Conservation (phyloP, 1,284 basidiomycete species). For the Cryptococcus sp. region DNA sequence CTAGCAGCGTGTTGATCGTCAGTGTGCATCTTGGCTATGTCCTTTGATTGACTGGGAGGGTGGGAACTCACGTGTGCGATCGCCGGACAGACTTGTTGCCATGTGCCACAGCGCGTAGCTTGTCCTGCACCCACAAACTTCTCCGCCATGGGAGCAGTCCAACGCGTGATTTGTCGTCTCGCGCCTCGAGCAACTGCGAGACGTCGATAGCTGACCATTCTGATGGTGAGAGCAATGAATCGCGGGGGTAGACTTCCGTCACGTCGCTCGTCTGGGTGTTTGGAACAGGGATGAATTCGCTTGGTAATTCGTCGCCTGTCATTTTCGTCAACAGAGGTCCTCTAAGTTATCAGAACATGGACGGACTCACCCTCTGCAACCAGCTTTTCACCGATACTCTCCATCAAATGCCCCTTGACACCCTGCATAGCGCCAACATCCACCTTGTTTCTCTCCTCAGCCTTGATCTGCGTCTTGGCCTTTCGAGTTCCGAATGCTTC, state of each 20-base stretch:
- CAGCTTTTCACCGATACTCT: conserved; percentile 69
- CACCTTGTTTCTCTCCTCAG: conserved; percentile 81
- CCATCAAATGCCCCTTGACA: conserved; percentile 74
- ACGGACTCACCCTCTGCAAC: conserved; percentile 50
- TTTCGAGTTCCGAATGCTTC: conserved; percentile 92
- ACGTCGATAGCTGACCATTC: conserved; percentile 58
- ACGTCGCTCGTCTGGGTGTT: conserved; percentile 66
- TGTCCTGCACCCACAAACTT: conserved; percentile 64
- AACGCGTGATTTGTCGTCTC: conserved; percentile 59
- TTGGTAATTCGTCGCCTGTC: conserved; percentile 21
- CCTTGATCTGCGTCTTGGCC: conserved; percentile 78
- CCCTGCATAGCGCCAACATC: conserved; percentile 81
- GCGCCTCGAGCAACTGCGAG: conserved; percentile 60
- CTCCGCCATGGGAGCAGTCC: conserved; percentile 64
- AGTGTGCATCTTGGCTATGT: not conserved
- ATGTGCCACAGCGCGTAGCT: conserved; percentile 33
- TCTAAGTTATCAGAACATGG: not conserved
- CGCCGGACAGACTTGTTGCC: conserved; percentile 17
- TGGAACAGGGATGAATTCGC: conserved; percentile 68
- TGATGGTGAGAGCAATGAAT: conserved; percentile 70
- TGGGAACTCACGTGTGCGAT: conserved; percentile 60
- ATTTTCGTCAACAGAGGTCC: not conserved
- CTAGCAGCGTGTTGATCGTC: conserved; percentile 53
- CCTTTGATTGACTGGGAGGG: not conserved
- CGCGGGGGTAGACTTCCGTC: conserved; percentile 73